phyloP scores from a whole-genome alignment of 108 stramenopile genomes.

The Fistulifera pelliculosa region DNA sequence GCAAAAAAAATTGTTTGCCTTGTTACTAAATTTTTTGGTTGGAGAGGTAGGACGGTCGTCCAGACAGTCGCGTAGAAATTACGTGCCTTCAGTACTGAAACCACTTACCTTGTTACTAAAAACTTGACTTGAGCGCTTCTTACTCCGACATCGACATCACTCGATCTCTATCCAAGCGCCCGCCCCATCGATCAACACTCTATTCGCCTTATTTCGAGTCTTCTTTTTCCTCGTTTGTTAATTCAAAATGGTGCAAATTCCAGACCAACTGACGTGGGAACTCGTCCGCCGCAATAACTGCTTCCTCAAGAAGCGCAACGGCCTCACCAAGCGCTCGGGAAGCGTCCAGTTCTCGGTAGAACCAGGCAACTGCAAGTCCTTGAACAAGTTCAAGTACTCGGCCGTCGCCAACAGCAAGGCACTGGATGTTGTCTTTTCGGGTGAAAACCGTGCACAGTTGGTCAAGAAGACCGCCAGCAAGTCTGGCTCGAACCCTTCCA shows the following conservation, averaged over 20 bases:
- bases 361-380: slow-evolving; percentile 79
- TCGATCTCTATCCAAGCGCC: too few relatives aligned
- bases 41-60: too few relatives aligned
- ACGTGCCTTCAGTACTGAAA: too few relatives aligned
- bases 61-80: too few relatives aligned
- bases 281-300: slow-evolving; percentile 75
- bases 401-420: slow-evolving; percentile 89
- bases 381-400: slow-evolving; percentile 88
- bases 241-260: slow-evolving; percentile 66
- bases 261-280: slow-evolving; percentile 89
- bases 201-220: too few relatives aligned
- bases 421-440: slow-evolving; percentile 52
- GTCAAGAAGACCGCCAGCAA: slow-evolving; percentile 80
- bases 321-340: slow-evolving; percentile 82
- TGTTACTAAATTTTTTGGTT: too few relatives aligned
- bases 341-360: slow-evolving; percentile 76
- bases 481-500: slow-evolving; percentile 49
- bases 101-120: too few relatives aligned
- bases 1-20: too few relatives aligned
- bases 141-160: too few relatives aligned
- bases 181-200: too few relatives aligned
- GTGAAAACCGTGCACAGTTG: slow-evolving; percentile 65
- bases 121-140: too few relatives aligned
- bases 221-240: too few relatives aligned
- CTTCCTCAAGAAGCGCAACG: slow-evolving; percentile 90